These are phyloP conservation scores for Sicyos baderoa DNA, from an alignment of 306 rosid genomes.

Conservation along the genomic window DNA sequence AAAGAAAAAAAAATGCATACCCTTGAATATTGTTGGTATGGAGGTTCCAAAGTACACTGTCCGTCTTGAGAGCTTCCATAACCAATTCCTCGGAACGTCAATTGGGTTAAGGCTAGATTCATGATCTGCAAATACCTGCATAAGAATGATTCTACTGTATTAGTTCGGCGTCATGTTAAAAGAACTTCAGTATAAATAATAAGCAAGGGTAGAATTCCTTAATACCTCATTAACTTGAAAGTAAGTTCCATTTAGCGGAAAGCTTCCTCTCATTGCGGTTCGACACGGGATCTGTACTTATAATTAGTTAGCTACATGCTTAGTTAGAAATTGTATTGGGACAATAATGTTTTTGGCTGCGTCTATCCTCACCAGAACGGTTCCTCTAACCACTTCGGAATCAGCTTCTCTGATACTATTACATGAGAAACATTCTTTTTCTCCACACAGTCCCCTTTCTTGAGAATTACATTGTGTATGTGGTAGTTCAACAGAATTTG, in stretches of 20 bases:
- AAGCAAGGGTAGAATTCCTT: background rate
- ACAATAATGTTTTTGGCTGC: background rate
- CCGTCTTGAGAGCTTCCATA: conserved; percentile 50
- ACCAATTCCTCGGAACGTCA: conserved; percentile 51
- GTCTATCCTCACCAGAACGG: conserved; percentile 49
- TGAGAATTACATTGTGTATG: conserved; percentile 12
- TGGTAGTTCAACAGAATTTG: conserved; percentile 19
- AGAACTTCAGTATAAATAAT: background rate
- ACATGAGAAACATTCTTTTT: conserved; percentile 17
- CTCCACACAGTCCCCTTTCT: conserved; percentile 4
- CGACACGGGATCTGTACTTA: conserved; percentile 19
- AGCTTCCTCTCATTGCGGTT: conserved; percentile 26
- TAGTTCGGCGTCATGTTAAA: background rate
- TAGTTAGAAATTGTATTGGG: background rate
- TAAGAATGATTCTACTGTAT: background rate
- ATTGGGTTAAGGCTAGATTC: conserved; percentile 47
- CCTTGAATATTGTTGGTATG: conserved; percentile 57
- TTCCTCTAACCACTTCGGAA: conserved; percentile 37
- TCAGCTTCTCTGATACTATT: conserved; percentile 25
- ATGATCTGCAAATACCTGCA: conserved; percentile 58
- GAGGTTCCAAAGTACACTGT: conserved; percentile 66
- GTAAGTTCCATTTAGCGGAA: conserved; percentile 24
- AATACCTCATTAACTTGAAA: conserved; percentile 25
- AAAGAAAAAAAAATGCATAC: conserved; percentile 26
- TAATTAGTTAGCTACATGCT: conserved; percentile 7